A percentile compares a stretch with the other conserved stretches of the same genome.
Conservation (phyloP, 116 monocot genomes). For the Trichopus zeylanicus region DNA sequence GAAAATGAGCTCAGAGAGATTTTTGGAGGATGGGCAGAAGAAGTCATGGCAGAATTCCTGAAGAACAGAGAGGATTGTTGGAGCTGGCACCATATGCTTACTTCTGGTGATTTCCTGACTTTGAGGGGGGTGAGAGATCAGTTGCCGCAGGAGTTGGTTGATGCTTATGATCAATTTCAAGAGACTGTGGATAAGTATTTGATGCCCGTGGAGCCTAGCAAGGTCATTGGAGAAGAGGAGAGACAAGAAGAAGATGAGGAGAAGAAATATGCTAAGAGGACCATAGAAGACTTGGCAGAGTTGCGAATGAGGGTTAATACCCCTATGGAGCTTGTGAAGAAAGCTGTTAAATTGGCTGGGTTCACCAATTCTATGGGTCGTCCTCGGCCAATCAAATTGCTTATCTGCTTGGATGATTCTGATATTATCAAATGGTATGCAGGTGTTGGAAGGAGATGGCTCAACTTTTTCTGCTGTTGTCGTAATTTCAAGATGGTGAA, state of each 20-base stretch:
- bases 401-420: conserved; percentile 77
- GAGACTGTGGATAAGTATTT: conserved; percentile 63
- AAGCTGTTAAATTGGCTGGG: conserved; percentile 61
- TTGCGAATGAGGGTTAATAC: conserved; percentile 70
- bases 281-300: conserved; percentile 77
- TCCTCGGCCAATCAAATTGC: conserved; percentile 82
- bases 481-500: conserved; percentile 87
- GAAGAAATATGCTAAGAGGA: conserved; percentile 65
- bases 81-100: conserved; percentile 59
- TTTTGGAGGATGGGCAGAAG: conserved; percentile 64
- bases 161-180: conserved; percentile 68
- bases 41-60: conserved; percentile 56
- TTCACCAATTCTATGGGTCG: conserved; percentile 93
- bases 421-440: conserved; percentile 96
- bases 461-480: conserved; percentile 90
- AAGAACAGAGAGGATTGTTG: conserved; percentile 49
- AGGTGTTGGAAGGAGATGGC: conserved; percentile 79
- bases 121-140: conserved; percentile 73
- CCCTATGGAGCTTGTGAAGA: conserved; percentile 73
- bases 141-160: conserved; percentile 42
- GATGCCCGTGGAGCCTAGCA: conserved; percentile 32
- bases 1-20: conserved; percentile 52
- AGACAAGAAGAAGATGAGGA: conserved; percentile 39
- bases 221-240: conserved; percentile 25
- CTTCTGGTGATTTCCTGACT: conserved; percentile 65